Evolutionary conservation across 1,139 yeast genomes (phyloP).

Genomic region (Saccharomyces pastorianus): DNA sequence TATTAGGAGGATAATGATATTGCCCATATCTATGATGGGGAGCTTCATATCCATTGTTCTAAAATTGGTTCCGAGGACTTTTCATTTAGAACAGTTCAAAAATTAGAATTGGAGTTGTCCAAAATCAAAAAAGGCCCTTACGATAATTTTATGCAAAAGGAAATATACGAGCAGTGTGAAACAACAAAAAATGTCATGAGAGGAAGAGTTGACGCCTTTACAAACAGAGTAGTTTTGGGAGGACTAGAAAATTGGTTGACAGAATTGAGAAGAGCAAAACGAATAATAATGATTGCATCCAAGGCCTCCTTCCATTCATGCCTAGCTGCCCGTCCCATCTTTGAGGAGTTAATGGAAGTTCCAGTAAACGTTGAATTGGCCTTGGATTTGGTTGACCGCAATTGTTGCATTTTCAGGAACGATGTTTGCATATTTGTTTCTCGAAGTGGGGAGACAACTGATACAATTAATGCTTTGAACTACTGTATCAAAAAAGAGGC

Average conservation of each 20-base stretch:
- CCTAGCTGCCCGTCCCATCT: conserved; percentile 89
- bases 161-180: conserved; percentile 97
- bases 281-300: conserved; percentile 26
- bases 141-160: conserved; percentile 97
- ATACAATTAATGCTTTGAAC: too few relatives aligned
- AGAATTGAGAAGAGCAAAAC: conserved; percentile 65
- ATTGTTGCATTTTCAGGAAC: too few relatives aligned
- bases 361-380: too few relatives aligned
- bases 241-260: conserved; percentile 82
- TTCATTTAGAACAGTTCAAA: conserved; percentile 89
- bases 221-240: conserved; percentile 70
- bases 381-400: too few relatives aligned
- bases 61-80: conserved; percentile 85
- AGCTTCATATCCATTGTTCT: conserved; percentile 94
- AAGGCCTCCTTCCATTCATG: conserved; percentile 98
- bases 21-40: conserved; percentile 97
- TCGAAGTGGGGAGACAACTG: too few relatives aligned
- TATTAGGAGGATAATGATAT: conserved; percentile 97
- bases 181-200: conserved; percentile 95
- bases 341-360: conserved; percentile 52
- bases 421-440: too few relatives aligned
- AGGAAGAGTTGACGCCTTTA: conserved; percentile 92
- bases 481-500: too few relatives aligned
- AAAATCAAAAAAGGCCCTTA: conserved; percentile 97
- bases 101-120: conserved; percentile 92